A percentile compares a stretch with the other conserved stretches of the same genome.
These are phyloP conservation scores for Petrea volubilis DNA, from an alignment of 257 asterid species.

Conservation along the genomic window DNA sequence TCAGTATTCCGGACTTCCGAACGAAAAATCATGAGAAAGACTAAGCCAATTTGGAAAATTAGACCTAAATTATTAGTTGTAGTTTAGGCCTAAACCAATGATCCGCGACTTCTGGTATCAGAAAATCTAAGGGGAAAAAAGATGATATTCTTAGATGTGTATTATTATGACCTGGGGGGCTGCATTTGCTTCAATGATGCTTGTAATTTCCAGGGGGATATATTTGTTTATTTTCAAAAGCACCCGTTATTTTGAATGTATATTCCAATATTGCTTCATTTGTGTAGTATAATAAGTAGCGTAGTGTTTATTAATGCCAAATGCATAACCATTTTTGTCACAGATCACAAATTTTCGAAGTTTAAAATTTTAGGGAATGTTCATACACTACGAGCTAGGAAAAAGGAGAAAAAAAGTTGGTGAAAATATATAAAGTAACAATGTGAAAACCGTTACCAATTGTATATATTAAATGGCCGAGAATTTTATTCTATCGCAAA, in stretches of 20 bases:
- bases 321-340: neutral
- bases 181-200: conserved; percentile 3
- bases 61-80: neutral
- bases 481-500: no score
- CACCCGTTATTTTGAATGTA: neutral
- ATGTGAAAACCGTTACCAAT: no score
- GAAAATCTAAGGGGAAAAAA: neutral
- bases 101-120: neutral
- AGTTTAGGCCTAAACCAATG: neutral
- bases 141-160: no score
- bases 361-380: neutral
- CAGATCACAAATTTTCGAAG: neutral
- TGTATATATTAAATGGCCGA: no score
- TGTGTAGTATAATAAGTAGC: neutral
- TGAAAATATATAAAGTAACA: no score
- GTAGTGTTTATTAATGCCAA: neutral
- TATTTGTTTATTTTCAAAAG: neutral
- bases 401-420: no score
- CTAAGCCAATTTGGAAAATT: neutral
- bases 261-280: neutral
- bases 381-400: no score
- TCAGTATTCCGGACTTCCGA: no score
- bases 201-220: neutral
- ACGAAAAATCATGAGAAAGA: neutral
- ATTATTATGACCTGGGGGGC: neutral